Evolutionary conservation across 345 rosid species (phyloP).

Genomic region (Arabis hirsuta): DNA sequence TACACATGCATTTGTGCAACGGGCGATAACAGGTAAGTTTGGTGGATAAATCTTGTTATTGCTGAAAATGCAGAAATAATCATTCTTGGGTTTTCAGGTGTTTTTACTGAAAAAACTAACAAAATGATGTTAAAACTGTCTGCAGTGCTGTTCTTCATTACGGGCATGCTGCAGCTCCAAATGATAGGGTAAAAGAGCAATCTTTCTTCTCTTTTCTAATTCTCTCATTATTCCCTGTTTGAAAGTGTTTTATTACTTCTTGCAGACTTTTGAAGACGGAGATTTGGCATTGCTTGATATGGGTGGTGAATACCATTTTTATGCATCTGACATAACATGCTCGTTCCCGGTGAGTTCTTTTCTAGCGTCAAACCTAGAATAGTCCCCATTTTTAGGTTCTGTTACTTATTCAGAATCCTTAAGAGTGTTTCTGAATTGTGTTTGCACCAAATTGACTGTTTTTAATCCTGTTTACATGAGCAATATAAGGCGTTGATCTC

Average conservation of each 20-base stretch:
- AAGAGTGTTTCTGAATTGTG: background rate
- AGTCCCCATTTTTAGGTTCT: conserved; percentile 1
- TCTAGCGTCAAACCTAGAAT: background rate
- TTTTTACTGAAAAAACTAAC: conserved; percentile 2
- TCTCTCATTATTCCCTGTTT: background rate
- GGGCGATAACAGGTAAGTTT: conserved; percentile 80
- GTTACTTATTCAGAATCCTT: conserved; percentile 10
- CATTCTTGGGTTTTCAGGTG: background rate
- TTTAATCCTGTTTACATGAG: background rate
- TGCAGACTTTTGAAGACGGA: conserved; percentile 84
- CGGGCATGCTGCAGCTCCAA: conserved; percentile 99
- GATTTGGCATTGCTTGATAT: conserved; percentile 94
- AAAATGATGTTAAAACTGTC: background rate
- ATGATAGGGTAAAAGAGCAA: conserved; percentile 70
- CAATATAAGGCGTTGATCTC: background rate
- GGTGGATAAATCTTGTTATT: conserved; percentile 7
- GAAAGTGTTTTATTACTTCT: conserved; percentile 12
- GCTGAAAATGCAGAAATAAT: background rate
- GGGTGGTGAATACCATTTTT: conserved; percentile 94
- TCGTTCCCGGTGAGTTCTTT: conserved; percentile 79
- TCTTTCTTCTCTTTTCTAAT: background rate
- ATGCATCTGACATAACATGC: conserved; percentile 94
- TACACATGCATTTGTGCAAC: conserved; percentile 97
- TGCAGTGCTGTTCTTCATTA: conserved; percentile 93
- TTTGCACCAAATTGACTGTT: background rate